phyloP scores from a whole-genome alignment of 176 grass and related monocot species.

The Panicum miliaceum region DNA sequence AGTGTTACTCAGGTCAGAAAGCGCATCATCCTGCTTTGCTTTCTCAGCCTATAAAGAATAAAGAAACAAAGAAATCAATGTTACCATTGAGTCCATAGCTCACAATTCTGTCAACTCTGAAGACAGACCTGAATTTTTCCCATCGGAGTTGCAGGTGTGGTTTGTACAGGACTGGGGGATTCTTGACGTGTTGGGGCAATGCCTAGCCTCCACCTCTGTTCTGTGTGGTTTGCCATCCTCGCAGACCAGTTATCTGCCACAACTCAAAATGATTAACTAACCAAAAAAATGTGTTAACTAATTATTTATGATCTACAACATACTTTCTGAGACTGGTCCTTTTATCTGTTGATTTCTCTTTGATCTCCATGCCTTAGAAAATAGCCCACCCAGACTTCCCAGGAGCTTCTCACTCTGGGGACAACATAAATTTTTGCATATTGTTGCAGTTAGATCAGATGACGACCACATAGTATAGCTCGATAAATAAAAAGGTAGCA shows the following conservation, averaged over 20 bases:
- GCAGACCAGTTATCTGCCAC: conserved; percentile 51
- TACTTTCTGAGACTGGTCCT: conserved; percentile 75
- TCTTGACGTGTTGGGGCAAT: conserved; percentile 47
- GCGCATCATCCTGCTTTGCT: conserved; percentile 72
- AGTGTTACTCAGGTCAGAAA: conserved; percentile 68
- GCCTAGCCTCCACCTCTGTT: conserved; percentile 64
- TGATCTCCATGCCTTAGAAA: conserved; percentile 91
- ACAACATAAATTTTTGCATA: conserved; percentile 24
- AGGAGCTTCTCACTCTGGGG: conserved; percentile 92
- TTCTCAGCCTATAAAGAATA: conserved; percentile 67
- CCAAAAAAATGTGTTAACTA: background rate
- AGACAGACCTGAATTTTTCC: conserved; percentile 67
- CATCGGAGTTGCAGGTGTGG: conserved; percentile 50
- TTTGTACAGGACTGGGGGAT: conserved; percentile 41
- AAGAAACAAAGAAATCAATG: background rate
- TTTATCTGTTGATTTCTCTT: conserved; percentile 86
- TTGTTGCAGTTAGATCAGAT: conserved; percentile 14
- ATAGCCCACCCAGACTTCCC: conserved; percentile 88
- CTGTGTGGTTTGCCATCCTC: conserved; percentile 48
- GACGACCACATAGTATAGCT: background rate
- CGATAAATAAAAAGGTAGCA: background rate
- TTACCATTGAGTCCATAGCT: conserved; percentile 1
- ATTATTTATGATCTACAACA: conserved; percentile 34
- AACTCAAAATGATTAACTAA: conserved; percentile 32
- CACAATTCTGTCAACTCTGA: conserved; percentile 8